Conservation (phyloP, 768 basidiomycete genomes). For the Boletus rubropictus region DNA sequence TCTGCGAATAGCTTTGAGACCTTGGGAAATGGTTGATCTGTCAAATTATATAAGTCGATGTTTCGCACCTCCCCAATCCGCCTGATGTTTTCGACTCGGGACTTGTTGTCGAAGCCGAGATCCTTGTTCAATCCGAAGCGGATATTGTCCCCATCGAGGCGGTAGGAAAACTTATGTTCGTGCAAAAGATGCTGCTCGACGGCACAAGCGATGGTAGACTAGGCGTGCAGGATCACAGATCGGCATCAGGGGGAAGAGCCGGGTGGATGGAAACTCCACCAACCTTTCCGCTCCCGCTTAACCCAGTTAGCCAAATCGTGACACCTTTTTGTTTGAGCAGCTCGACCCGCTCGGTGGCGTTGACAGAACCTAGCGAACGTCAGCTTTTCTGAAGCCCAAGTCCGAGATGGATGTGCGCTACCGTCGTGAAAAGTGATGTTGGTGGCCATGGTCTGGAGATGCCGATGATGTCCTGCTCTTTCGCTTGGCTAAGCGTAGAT, state of each 20-base stretch:
- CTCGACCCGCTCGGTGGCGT: conserved; percentile 55
- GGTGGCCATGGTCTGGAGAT: conserved; percentile 27
- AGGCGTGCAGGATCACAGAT: not conserved
- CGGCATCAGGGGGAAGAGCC: not conserved
- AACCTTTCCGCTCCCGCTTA: conserved; percentile 94
- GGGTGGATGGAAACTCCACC: conserved; percentile 3
- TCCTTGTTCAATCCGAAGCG: conserved; percentile 97
- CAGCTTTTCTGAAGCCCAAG: not conserved
- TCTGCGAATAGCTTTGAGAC: conserved; percentile 94
- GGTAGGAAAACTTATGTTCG: conserved; percentile 77
- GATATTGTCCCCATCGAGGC: conserved; percentile 94
- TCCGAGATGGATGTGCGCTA: conserved; percentile 18
- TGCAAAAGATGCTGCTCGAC: conserved; percentile 93
- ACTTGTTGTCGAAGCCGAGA: conserved; percentile 87
- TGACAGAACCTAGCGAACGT: conserved; percentile 60
- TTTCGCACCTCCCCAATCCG: conserved; percentile 83
- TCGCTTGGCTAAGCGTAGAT: not conserved
- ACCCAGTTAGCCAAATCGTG: conserved; percentile 95
- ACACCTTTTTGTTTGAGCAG: conserved; percentile 77
- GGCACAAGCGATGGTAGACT: conserved; percentile 94
- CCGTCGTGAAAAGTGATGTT: conserved; percentile 72
- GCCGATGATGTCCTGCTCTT: not conserved
- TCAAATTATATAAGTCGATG: conserved; percentile 10
- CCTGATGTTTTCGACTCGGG: conserved; percentile 92
- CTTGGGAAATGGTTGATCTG: conserved; percentile 35